Evolutionary conservation across 768 basidiomycete species (phyloP).

Genomic region (Suillus cothurnatus): DNA sequence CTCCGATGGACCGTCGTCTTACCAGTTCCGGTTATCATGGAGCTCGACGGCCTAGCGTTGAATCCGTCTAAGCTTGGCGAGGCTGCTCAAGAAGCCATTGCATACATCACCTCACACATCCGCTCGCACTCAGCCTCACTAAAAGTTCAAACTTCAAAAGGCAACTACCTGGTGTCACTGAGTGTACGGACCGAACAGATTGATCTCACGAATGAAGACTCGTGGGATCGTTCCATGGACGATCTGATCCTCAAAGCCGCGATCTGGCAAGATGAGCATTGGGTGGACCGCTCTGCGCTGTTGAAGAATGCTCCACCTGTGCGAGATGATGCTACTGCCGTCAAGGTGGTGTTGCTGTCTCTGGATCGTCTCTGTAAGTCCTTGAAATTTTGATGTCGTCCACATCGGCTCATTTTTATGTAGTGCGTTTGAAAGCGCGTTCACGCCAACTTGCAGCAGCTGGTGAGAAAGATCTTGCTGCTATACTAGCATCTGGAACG

Average conservation of each 20-base stretch:
- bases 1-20: slow-evolving; percentile 86
- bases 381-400: slow-evolving; percentile 12
- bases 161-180: slow-evolving; percentile 88
- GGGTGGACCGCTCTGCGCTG: slow-evolving; percentile 80
- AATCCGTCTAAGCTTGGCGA: slow-evolving; percentile 69
- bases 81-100: slow-evolving; percentile 71
- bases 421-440: slow-evolving; percentile 90
- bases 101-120: slow-evolving; percentile 75
- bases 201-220: slow-evolving; percentile 57
- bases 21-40: slow-evolving; percentile 94
- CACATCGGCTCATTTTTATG: slow-evolving; percentile 17
- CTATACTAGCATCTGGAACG: slow-evolving; percentile 51
- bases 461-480: slow-evolving; percentile 82
- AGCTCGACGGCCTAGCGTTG: slow-evolving; percentile 86
- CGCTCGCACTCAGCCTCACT: slow-evolving; percentile 74
- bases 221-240: slow-evolving; percentile 82
- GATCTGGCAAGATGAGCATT: slow-evolving; percentile 92
- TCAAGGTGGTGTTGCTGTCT: slow-evolving; percentile 87
- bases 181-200: slow-evolving; percentile 83
- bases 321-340: slow-evolving; percentile 47
- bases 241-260: slow-evolving; percentile 93
- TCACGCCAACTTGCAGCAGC: slow-evolving; percentile 84
- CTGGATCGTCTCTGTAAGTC: slow-evolving; percentile 89
- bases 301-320: slow-evolving; percentile 45
- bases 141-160: slow-evolving; percentile 94